Conservation (phyloP, 106 monocot species). For the Dactylorhiza incarnata region DNA sequence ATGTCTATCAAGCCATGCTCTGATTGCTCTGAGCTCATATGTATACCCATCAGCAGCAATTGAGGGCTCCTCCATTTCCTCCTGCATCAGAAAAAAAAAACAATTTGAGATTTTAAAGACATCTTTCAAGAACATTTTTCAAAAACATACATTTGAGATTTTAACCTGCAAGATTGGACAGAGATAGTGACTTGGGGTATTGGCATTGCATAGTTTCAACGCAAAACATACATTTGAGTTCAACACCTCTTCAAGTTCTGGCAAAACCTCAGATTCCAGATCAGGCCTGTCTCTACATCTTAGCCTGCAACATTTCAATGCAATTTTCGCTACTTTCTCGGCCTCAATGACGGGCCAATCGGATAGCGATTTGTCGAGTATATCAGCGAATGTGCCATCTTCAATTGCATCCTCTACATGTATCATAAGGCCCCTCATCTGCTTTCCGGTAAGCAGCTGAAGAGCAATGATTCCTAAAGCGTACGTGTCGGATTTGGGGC, state of each 20-base stretch:
- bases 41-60: conserved; percentile 86
- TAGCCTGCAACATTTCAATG: conserved; percentile 50
- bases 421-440: conserved; percentile 43
- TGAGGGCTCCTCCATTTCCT: conserved; percentile 67
- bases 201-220: conserved; percentile 13
- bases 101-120: no score
- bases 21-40: conserved; percentile 68
- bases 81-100: conserved; percentile 40
- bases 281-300: conserved; percentile 81
- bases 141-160: neutral
- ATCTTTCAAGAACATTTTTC: neutral
- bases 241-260: conserved; percentile 50
- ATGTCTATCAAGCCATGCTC: conserved; percentile 66
- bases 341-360: conserved; percentile 63
- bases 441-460: conserved; percentile 57
- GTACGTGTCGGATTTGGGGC: conserved; percentile 82
- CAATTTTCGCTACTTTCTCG: conserved; percentile 59
- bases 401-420: conserved; percentile 47
- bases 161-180: conserved; percentile 85
- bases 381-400: conserved; percentile 24
- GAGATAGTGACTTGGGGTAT: conserved; percentile 50
- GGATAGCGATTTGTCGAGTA: conserved; percentile 57
- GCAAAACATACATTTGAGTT: conserved; percentile 30
- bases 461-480: conserved; percentile 68
- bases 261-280: conserved; percentile 61